Base-by-base conservation (phyloP, 2,329 filamentous ascomycete genomes). In the Teratosphaeria zuluensis region DNA sequence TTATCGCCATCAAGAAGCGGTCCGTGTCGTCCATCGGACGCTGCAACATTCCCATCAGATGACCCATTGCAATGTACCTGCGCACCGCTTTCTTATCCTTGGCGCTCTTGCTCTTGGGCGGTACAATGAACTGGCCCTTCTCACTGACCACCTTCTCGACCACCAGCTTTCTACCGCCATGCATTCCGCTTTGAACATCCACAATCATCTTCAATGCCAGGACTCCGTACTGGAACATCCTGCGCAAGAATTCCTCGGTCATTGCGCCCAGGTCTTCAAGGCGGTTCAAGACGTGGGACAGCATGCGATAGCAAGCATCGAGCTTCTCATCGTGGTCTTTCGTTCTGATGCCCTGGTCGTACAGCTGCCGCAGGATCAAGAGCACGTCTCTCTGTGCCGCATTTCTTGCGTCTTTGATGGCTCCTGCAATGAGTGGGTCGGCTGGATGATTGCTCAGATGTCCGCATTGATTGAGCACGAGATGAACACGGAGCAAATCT, bases 201-300 rank as follows among this genome's bases (percentile, higher is more conserved):
- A 55, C 58, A 12, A 60, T 52, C 6, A 33, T 21, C 19, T 31
- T 48, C 19, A 60, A 42, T 6, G 24, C 46, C 21, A 58, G 58
- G 42, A 58, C 58, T n/a, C 58, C 58, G 30, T 54, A 32, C n/a
- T 8, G 9, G 53, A 60, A 60, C 9, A 60, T 31, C 52, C 42
- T 52, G 42, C 56, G 51, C 8, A 60, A 6, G 30, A 42, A 60
- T 5, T 28, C 31, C 14, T 55, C 42, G 4, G 35, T 33, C 55
- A 60, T 57, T 12, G 19, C 21, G 24, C 56, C 58, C 24, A 60
- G 11, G 6, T 53, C 16, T 31, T 55, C 56, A 42, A 53, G 35
- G 14, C 52, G 42, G 5, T 9, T 56, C 54, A 57, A n/a, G 53
- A 58, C 53, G 52, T 35, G 3, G 6, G 2, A 1, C 16, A 60